Percentiles rank a stretch among this genome's conserved stretches.
These are phyloP conservation scores for Geotrichum ghanense DNA, from an alignment of 805 yeast species.

Conservation along the genomic window DNA sequence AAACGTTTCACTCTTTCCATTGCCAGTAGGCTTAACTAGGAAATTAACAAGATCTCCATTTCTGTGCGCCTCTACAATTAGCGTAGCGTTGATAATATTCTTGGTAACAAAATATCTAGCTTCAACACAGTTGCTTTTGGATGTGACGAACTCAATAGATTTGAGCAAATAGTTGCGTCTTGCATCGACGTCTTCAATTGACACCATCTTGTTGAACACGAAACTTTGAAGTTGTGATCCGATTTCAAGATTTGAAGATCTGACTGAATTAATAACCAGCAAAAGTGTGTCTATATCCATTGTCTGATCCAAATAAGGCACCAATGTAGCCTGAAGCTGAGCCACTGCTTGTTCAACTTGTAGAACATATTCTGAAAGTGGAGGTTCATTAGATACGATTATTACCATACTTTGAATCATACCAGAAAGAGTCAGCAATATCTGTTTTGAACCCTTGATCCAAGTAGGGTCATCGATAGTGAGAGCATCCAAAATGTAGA, in stretches of 20 bases:
- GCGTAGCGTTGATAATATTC: conserved; percentile 51
- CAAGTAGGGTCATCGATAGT: conserved; percentile 39
- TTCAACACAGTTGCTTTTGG: conserved; percentile 32
- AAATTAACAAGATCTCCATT: conserved; percentile 38
- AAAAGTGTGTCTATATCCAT: conserved; percentile 29
- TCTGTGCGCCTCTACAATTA: conserved; percentile 48
- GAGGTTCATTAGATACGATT: conserved; percentile 31
- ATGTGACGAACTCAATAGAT: conserved; percentile 39
- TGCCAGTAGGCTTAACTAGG: conserved; percentile 26
- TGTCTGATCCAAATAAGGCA: conserved; percentile 27
- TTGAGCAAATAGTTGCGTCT: conserved; percentile 42
- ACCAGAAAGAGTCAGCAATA: conserved; percentile 33
- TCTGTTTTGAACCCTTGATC: conserved; percentile 41
- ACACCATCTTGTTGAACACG: conserved; percentile 45
- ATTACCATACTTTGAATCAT: conserved; percentile 34
- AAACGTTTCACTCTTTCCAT: conserved; percentile 38
- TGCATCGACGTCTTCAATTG: conserved; percentile 33
- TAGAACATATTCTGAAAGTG: conserved; percentile 52
- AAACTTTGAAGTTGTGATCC: conserved; percentile 42
- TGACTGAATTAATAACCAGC: conserved; percentile 33
- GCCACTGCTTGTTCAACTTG: conserved; percentile 61
- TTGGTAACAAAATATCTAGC: conserved; percentile 54
- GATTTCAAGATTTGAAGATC: conserved; percentile 33
- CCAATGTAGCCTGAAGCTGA: conserved; percentile 43
- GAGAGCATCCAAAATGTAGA: conserved; percentile 52